Percentiles rank a stretch among this genome's conserved stretches.
These are phyloP conservation scores for Coemansia erecta DNA, from an alignment of 192 early-diverging fungal genomes.

Conservation along the genomic window DNA sequence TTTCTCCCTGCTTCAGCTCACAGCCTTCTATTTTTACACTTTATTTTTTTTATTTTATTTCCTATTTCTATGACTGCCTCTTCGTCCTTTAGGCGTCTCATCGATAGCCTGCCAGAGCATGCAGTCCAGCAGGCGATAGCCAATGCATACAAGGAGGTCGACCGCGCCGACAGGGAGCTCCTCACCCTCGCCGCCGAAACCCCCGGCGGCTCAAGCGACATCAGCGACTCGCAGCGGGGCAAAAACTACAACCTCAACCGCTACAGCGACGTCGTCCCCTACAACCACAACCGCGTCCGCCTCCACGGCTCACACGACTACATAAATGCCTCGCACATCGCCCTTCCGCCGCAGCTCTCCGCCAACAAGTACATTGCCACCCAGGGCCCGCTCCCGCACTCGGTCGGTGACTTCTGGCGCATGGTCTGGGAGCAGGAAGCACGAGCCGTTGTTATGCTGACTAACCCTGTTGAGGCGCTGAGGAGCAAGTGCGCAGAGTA, in stretches of 20 bases:
- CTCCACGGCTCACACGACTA: constrained; percentile 60
- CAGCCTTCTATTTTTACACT: background rate
- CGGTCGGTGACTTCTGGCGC: constrained; percentile 81
- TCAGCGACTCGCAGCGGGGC: constrained; percentile 30
- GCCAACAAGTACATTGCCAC: constrained; percentile 70
- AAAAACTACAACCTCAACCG: constrained; percentile 63
- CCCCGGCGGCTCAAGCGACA: background rate
- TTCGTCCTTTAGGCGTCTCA: constrained; percentile 35
- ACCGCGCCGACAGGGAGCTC: constrained; percentile 21
- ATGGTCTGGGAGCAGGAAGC: constrained; percentile 78
- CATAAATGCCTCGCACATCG: constrained; percentile 80
- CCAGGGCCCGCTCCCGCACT: constrained; percentile 78
- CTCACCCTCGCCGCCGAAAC: constrained; percentile 26
- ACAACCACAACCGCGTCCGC: constrained; percentile 64
- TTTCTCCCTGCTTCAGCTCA: too few relatives aligned
- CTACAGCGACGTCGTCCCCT: constrained; percentile 89
- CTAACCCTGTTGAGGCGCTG: constrained; percentile 69
- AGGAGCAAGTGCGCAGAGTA: constrained; percentile 75
- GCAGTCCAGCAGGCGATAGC: constrained; percentile 19
- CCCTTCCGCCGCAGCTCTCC: constrained; percentile 33
- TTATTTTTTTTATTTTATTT: background rate
- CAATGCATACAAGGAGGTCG: constrained; percentile 14
- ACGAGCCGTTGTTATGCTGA: constrained; percentile 79
- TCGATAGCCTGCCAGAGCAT: constrained; percentile 29
- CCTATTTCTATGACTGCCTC: constrained; percentile 14